Conservation (phyloP, 2,329 filamentous ascomycete species). For the Lachnellula suecica region DNA sequence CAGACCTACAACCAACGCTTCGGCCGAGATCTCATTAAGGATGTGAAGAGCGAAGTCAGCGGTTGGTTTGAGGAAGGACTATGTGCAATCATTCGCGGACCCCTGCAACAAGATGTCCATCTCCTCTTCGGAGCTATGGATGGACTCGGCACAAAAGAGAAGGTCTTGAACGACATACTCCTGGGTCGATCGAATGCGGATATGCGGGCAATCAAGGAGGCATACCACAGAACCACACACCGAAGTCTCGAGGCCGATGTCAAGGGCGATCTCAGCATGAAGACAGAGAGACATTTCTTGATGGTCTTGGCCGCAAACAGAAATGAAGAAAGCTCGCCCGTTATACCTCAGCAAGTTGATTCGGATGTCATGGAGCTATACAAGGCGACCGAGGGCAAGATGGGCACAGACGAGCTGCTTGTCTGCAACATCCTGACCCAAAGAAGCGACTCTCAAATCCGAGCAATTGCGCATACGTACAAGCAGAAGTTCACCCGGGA, state of each 20-base stretch:
- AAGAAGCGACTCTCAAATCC: slow-evolving; percentile 78
- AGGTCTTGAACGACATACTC: slow-evolving; percentile 81
- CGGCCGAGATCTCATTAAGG: slow-evolving; percentile 68
- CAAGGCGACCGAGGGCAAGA: slow-evolving; percentile 69
- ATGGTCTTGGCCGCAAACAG: slow-evolving; percentile 75
- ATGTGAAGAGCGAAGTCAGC: slow-evolving; percentile 76
- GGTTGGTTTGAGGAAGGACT: slow-evolving; percentile 75
- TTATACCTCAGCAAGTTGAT: slow-evolving; percentile 72
- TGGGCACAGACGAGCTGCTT: slow-evolving; percentile 71
- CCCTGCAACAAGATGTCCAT: slow-evolving; percentile 73
- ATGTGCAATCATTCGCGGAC: slow-evolving; percentile 74
- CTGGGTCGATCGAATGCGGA: slow-evolving; percentile 85
- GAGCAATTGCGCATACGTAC: slow-evolving; percentile 77
- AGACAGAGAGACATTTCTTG: slow-evolving; percentile 82
- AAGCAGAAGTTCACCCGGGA: slow-evolving; percentile 67
- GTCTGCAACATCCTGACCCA: slow-evolving; percentile 78
- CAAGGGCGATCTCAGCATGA: slow-evolving; percentile 76
- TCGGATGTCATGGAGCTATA: slow-evolving; percentile 75
- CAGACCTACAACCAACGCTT: slow-evolving; percentile 64
- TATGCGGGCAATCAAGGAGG: slow-evolving; percentile 78
- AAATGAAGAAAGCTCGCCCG: slow-evolving; percentile 73
- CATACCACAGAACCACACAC: slow-evolving; percentile 68
- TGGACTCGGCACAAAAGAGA: slow-evolving; percentile 83
- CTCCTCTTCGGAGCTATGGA: slow-evolving; percentile 70
- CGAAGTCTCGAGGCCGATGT: slow-evolving; percentile 70